Percentiles rank a stretch among this genome's conserved stretches.
phyloP scores from a whole-genome alignment of 2,329 filamentous ascomycete genomes.

The Aspergillus tamarii region DNA sequence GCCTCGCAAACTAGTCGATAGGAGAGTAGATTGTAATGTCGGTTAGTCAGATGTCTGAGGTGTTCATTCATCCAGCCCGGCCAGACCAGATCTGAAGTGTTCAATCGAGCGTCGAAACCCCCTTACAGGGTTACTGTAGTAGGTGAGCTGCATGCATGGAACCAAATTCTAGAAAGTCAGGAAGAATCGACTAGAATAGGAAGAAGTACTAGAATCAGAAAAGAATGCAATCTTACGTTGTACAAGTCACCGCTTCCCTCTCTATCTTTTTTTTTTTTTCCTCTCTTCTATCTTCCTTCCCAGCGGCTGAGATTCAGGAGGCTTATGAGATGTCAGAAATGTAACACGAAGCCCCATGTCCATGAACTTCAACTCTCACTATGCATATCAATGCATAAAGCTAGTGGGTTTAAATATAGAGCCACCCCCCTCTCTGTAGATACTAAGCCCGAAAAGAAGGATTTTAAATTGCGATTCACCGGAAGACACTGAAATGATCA shows the following conservation, averaged over 20 bases:
- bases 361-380: neutral
- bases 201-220: neutral
- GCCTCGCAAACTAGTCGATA: neutral
- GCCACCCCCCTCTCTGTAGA: neutral
- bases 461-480: constrained; percentile 3
- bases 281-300: neutral
- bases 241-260: neutral
- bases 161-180: constrained; percentile 6
- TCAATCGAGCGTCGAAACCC: neutral
- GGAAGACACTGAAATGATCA: neutral
- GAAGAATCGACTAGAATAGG: neutral
- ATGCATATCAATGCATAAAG: neutral
- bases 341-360: neutral
- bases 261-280: neutral
- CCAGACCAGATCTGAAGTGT: neutral
- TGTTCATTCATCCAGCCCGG: neutral
- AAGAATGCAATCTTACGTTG: neutral
- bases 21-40: neutral
- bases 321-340: neutral
- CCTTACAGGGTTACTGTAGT: constrained; percentile 4
- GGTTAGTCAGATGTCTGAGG: neutral
- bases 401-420: neutral
- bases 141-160: constrained; percentile 4
- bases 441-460: neutral
- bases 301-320: neutral